Percentiles rank a stretch among this genome's conserved stretches.
Evolutionary conservation across 75 land plant species (phyloP).

Genomic region (Cunninghamia lanceolata): DNA sequence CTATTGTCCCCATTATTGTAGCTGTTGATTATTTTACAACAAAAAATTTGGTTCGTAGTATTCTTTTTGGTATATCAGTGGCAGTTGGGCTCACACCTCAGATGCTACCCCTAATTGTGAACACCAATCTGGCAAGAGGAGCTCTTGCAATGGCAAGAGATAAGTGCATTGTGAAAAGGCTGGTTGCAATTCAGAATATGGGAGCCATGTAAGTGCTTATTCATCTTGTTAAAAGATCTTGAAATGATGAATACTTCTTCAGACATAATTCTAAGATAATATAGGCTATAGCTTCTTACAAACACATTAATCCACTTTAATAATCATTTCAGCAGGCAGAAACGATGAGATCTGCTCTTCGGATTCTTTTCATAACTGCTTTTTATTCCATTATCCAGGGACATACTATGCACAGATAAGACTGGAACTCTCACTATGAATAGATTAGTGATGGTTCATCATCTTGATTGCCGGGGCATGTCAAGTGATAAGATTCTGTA

Average conservation of each 20-base stretch:
- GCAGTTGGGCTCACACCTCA: constrained; percentile 64
- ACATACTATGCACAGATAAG: constrained; percentile 57
- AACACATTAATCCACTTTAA: neutral
- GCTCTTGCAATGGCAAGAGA: constrained; percentile 61
- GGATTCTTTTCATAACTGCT: neutral
- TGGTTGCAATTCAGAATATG: constrained; percentile 49
- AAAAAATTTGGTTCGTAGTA: constrained; percentile 26
- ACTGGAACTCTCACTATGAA: constrained; percentile 63
- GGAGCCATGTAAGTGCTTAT: constrained; percentile 53
- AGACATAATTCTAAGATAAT: neutral
- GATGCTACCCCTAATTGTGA: constrained; percentile 61
- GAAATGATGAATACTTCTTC: neutral
- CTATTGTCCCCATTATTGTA: constrained; percentile 34
- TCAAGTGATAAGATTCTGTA: constrained; percentile 36
- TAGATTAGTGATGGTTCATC: constrained; percentile 38
- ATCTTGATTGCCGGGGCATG: constrained; percentile 37
- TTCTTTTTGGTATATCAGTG: constrained; percentile 54
- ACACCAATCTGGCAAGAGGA: constrained; percentile 59
- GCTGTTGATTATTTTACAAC: constrained; percentile 25
- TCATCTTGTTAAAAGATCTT: constrained; percentile 1
- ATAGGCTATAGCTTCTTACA: neutral
- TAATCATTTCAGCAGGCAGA: neutral
- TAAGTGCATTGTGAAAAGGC: constrained; percentile 56
- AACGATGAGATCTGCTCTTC: neutral
- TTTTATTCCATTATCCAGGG: constrained; percentile 29